These are phyloP conservation scores for Lentinula aciculospora DNA, from an alignment of 768 basidiomycete species.

Conservation along the genomic window DNA sequence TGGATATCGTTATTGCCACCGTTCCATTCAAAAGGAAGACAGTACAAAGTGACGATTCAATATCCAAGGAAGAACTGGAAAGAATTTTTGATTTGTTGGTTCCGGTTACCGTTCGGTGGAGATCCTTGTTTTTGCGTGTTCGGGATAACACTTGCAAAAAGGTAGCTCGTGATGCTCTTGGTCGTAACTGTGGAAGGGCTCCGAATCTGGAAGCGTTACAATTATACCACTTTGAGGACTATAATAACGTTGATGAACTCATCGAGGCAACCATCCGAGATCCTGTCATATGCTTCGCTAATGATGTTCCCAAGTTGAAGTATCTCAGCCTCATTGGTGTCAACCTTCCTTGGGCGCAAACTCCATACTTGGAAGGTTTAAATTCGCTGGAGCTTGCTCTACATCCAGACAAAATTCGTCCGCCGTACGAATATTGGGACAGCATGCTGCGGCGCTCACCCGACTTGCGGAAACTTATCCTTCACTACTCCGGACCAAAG, in stretches of 20 bases:
- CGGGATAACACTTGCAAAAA: conserved; percentile 56
- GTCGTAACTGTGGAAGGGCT: conserved; percentile 42
- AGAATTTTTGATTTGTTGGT: conserved; percentile 19
- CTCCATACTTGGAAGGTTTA: conserved; percentile 44
- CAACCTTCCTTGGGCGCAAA: conserved; percentile 53
- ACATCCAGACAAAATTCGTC: conserved; percentile 54
- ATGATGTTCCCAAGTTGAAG: conserved; percentile 41
- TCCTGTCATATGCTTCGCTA: conserved; percentile 53
- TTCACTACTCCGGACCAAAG: conserved; percentile 58
- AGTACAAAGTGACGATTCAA: neutral
- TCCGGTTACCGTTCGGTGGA: conserved; percentile 24
- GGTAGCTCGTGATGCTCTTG: conserved; percentile 42
- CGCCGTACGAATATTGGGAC: conserved; percentile 49
- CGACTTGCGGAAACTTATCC: conserved; percentile 36
- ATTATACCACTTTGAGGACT: conserved; percentile 63
- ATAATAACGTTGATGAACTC: conserved; percentile 41
- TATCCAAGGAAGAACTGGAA: conserved; percentile 2
- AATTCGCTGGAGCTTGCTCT: conserved; percentile 53
- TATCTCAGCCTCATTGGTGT: conserved; percentile 62
- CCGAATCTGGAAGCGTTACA: conserved; percentile 54
- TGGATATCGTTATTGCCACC: conserved; percentile 8
- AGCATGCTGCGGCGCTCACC: conserved; percentile 47
- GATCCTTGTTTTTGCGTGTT: conserved; percentile 29
- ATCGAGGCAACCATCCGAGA: conserved; percentile 51
- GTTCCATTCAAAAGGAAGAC: neutral